Conservation (phyloP, 2,329 filamentous ascomycete genomes). For the Fusarium algeriense region DNA sequence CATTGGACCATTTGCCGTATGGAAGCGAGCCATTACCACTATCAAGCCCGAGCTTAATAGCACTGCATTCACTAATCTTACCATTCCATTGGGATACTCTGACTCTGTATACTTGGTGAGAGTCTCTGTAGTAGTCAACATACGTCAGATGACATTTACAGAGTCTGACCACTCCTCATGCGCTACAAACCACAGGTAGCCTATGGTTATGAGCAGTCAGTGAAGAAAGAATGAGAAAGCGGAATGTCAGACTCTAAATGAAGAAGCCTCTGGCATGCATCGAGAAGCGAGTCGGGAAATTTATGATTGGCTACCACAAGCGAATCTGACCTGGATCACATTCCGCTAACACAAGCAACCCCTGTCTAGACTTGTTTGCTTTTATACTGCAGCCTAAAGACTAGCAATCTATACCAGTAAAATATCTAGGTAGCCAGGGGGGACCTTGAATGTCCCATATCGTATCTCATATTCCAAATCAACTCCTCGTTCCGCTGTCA, state of each 20-base stretch:
- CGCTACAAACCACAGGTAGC: too few species aligned
- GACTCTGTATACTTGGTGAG: not conserved
- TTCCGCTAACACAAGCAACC: conserved; percentile 39
- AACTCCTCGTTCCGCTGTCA: not conserved
- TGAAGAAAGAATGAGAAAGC: not conserved
- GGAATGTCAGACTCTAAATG: conserved; percentile 34
- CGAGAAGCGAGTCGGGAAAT: conserved; percentile 49
- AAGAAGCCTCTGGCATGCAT: conserved; percentile 42
- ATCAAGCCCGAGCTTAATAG: conserved; percentile 1
- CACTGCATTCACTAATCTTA: not conserved
- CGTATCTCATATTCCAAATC: not conserved
- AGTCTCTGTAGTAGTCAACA: not conserved
- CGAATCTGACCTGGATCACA: conserved; percentile 43
- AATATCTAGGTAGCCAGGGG: too few species aligned
- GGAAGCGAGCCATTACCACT: conserved; percentile 6
- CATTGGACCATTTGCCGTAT: conserved; percentile 4
- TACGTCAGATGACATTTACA: not conserved
- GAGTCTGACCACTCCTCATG: not conserved
- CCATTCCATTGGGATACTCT: not conserved
- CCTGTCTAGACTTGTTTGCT: conserved; percentile 11
- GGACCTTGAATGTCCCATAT: not conserved
- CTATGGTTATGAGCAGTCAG: not conserved
- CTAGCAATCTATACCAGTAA: not conserved
- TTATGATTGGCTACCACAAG: conserved; percentile 48
- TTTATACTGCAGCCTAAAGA: conserved; percentile 1